Base-by-base conservation (phyloP, 2,329 filamentous ascomycete species). In the Neophaeococcomyces mojaviensis region DNA sequence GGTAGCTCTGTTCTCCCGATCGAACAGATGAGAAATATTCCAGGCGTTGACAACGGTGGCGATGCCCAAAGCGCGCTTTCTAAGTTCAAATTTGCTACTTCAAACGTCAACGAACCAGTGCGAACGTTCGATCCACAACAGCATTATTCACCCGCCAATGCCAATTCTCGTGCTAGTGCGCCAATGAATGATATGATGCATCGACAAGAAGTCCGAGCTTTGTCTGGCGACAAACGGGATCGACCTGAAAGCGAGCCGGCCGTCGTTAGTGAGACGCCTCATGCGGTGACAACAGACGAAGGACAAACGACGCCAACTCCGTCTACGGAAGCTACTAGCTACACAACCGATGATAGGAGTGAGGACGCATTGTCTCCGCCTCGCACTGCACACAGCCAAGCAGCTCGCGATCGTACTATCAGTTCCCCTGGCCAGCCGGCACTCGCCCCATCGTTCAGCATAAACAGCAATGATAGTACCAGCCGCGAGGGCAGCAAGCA, bases 401-500 rank as follows among this genome's bases (percentile, higher is more conserved):
- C 46, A 10, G 50, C 46, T 39, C 46, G 48, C 33, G 49, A 48
- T 36, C 53, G 55, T 45, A 50, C 52, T 13, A 47, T 45, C 18
- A 55, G 50, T 46, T 46, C 51, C 26, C 53, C 55, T 26, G 35
- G 53, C 13, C 49, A 46, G 28, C 26, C 49, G 16, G 36, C 39
- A 30, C 33, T 53, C 31, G 43, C 35, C 22, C 49, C 48, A 13
- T 48, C 49, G 34, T 57, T 49, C 44, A 55, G 55, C 41, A 32
- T 55, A 44, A 53, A 50, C 15, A 57, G 55, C 46, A 44, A 54
- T 22, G 52, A 52, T 35, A 49, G 49, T 15, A 53, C 50, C 10
- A 55, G 53, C 39, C 46, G 42, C 28, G 53, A 52, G 35, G 51
- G 52, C 37, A 55, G 50, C 49, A 57, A 57, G 34, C 42, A 50